Base-by-base conservation (phyloP, 352 stramenopile species). In the Pythium phragmitis region DNA sequence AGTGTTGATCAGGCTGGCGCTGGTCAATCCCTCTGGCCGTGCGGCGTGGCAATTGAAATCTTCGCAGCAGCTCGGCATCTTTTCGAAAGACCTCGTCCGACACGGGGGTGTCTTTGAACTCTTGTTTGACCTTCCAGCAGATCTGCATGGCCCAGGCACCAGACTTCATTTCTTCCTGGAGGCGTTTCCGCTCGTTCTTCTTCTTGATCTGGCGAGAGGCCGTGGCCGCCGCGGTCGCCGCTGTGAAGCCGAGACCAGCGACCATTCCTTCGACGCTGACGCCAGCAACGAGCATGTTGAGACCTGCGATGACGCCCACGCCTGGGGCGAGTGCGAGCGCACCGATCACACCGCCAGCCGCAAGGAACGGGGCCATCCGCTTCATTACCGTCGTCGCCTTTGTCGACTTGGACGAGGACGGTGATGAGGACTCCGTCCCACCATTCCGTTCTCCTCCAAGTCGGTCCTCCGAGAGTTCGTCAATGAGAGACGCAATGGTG, bases 101-200 rank as follows among this genome's bases (percentile, higher is more conserved):
- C 4, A 70, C 65, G 0, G 64, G 68, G 2, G 48, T 23, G 39
- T 65, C 75, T 21, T 67, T 54, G 48, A 78, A 82, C n/a, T 58
- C 64, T 42, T 81, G 74, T 57, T 86, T 87, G 67, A 77, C 82
- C 23, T 79, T 73, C 78, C 81, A 88, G 68, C 81, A 90, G 33
- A 90, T 85, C 54, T 85, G 65, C 72, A 85, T 90, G 4, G 81
- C 81, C 81, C 81, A 90, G 37, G 79, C 75, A 1, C 77, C 79
- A 5, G 74, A 78, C 43, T 79, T 68, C 37, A 86, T 41, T 43
- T 71, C 52, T 50, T 90, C 78, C 12, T 77, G 67, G 19, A 57
- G 63, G 1, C 70, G 62, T 53, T 67, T 57, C 34, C 78, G 70
- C 0, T 69, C 67, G 4, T 76, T 72, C 33, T 75, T 79, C 41